Conservation (phyloP, 2,329 filamentous ascomycete species). For the Dryadomyces quercivorus region DNA sequence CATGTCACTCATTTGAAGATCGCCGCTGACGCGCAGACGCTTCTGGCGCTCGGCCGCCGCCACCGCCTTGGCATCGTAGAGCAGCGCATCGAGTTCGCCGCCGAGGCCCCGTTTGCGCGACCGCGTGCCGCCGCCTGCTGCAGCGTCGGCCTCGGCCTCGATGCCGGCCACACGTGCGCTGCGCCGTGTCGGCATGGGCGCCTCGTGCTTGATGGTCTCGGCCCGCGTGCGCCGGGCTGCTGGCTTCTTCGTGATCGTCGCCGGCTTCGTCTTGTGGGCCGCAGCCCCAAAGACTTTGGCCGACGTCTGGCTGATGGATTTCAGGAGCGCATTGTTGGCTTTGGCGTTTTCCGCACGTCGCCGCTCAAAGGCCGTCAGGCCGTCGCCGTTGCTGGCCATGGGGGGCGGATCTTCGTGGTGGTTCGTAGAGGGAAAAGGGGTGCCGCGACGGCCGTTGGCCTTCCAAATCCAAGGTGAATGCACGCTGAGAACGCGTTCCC, state of each 20-base stretch:
- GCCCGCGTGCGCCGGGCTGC: slow-evolving; percentile 13
- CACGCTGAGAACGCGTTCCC: not conserved
- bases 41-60: slow-evolving; percentile 40
- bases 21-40: slow-evolving; percentile 36
- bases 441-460: not conserved
- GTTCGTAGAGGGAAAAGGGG: not conserved
- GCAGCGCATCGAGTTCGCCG: not conserved
- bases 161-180: slow-evolving; percentile 47
- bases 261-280: slow-evolving; percentile 18
- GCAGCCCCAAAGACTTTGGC: slow-evolving; percentile 23
- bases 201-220: slow-evolving; percentile 23
- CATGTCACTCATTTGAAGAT: slow-evolving; percentile 64
- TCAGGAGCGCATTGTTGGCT: slow-evolving; percentile 68
- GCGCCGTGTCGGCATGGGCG: slow-evolving; percentile 37
- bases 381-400: slow-evolving; percentile 14
- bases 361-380: slow-evolving; percentile 76
- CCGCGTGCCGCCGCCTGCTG: not conserved
- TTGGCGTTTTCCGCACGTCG: slow-evolving; percentile 78
- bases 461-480: not conserved
- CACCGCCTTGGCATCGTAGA: not conserved
- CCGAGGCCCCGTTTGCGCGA: not conserved
- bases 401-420: not conserved
- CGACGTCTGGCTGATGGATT: slow-evolving; percentile 61
- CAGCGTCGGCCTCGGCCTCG: slow-evolving; percentile 27
- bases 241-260: slow-evolving; percentile 22